These are phyloP conservation scores for Beverwykella pulmonaria DNA, from an alignment of 495 filamentous ascomycete genomes.

Conservation along the genomic window DNA sequence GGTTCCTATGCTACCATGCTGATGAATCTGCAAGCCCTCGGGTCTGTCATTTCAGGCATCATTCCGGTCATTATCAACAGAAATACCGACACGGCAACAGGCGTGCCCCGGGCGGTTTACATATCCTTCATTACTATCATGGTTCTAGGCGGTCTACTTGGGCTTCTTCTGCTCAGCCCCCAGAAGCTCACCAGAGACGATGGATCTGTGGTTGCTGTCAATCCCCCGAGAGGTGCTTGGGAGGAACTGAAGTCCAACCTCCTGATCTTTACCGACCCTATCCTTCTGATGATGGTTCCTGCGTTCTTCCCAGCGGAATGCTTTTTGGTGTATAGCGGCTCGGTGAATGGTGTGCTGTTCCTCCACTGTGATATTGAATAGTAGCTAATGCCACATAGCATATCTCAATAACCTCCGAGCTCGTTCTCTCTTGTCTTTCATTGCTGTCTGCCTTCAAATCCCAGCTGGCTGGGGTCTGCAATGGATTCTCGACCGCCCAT, in stretches of 20 bases:
- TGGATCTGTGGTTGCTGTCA: conserved; percentile 17
- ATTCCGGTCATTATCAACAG: conserved; percentile 36
- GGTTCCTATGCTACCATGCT: conserved; percentile 24
- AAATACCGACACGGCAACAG: conserved; percentile 18
- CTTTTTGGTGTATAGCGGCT: conserved; percentile 31
- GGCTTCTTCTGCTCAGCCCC: conserved; percentile 18
- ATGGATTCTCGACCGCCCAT: conserved; percentile 24
- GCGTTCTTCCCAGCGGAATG: conserved; percentile 25
- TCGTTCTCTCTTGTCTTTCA: conserved; percentile 20
- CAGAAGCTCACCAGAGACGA: conserved; percentile 21
- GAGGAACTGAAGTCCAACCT: conserved; percentile 27
- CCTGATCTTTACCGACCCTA: conserved; percentile 16
- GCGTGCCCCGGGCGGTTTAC: conserved; percentile 30
- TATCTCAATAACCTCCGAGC: conserved; percentile 23
- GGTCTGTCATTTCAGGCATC: conserved; percentile 29
- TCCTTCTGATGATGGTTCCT: conserved; percentile 25
- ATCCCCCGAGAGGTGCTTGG: conserved; percentile 3
- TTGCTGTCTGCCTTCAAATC: conserved; percentile 21
- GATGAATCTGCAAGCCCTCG: conserved; percentile 31
- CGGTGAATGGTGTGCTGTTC: conserved; percentile 12
- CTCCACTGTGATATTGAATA: background rate
- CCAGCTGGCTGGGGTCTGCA: conserved; percentile 23
- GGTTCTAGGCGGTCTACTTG: conserved; percentile 16
- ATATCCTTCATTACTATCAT: conserved; percentile 34
- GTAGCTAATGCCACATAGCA: background rate